Conservation (phyloP, 2,329 filamentous ascomycete species). For the Alternaria viburni region DNA sequence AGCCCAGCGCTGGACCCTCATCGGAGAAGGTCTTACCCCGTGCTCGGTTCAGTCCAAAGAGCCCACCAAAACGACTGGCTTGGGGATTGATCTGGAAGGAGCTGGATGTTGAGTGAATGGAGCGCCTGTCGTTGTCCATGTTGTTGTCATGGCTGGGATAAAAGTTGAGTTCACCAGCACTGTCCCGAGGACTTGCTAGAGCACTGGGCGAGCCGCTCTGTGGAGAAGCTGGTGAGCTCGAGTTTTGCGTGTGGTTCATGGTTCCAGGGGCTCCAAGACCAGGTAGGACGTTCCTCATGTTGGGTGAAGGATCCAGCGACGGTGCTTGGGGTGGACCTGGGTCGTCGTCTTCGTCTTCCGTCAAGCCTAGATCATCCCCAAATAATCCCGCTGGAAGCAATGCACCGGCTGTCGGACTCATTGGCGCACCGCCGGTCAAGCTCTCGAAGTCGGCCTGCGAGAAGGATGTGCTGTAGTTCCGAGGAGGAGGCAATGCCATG, state of each 20-base stretch:
- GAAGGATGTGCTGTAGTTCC: slow-evolving; percentile 43
- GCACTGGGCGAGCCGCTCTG: slow-evolving; percentile 53
- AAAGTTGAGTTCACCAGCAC: slow-evolving; percentile 51
- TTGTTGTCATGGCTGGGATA: slow-evolving; percentile 49
- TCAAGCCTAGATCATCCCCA: slow-evolving; percentile 66
- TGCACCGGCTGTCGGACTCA: slow-evolving; percentile 78
- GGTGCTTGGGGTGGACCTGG: slow-evolving; percentile 30
- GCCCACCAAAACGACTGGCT: slow-evolving; percentile 60
- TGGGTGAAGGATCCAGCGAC: slow-evolving; percentile 37
- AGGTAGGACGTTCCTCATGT: slow-evolving; percentile 43
- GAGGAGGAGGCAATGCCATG: slow-evolving; percentile 58
- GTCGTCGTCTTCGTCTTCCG: slow-evolving; percentile 42
- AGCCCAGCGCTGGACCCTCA: slow-evolving; percentile 70
- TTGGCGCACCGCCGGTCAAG: slow-evolving; percentile 69
- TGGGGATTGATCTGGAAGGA: slow-evolving; percentile 58
- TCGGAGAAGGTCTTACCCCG: slow-evolving; percentile 66
- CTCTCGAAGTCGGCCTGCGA: slow-evolving; percentile 69
- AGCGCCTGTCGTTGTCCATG: slow-evolving; percentile 54
- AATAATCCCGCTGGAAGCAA: slow-evolving; percentile 73
- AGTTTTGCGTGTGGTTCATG: slow-evolving; percentile 41
- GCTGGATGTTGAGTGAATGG: slow-evolving; percentile 56
- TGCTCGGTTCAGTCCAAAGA: slow-evolving; percentile 67
- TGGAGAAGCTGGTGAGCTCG: slow-evolving; percentile 52
- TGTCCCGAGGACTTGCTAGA: slow-evolving; percentile 57
- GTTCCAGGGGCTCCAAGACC: slow-evolving; percentile 53